phyloP scores from a whole-genome alignment of 495 filamentous ascomycete genomes.

The Trichoderma orchidacearum region DNA sequence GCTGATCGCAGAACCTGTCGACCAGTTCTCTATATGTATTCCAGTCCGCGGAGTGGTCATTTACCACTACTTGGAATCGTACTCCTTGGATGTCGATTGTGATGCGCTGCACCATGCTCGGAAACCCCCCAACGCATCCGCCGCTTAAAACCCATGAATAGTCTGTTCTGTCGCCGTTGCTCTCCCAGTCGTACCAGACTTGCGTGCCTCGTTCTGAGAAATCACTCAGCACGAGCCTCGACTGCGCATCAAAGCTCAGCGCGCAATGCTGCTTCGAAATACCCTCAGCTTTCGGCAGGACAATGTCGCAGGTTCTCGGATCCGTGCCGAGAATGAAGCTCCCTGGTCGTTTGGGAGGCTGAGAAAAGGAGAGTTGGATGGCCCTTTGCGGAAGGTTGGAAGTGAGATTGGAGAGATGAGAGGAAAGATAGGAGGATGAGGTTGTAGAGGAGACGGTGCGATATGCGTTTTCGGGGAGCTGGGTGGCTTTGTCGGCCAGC shows the following conservation, averaged over 20 bases:
- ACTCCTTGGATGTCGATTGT: conserved; percentile 1
- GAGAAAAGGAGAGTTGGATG: not conserved
- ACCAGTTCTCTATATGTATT: not conserved
- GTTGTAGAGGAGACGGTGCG: not conserved
- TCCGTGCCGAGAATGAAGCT: conserved; percentile 3
- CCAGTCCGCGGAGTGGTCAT: not conserved
- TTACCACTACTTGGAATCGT: not conserved
- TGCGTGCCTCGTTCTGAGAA: not conserved
- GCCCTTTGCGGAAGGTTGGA: not conserved
- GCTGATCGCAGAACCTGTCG: conserved; percentile 1
- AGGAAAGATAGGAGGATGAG: not conserved
- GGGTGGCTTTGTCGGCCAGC: not conserved
- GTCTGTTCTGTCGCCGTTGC: not conserved
- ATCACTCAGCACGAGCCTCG: not conserved
- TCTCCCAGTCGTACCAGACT: conserved; percentile 4
- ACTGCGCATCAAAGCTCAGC: not conserved
- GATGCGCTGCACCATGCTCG: conserved; percentile 1
- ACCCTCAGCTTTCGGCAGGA: not conserved
- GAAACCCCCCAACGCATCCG: not conserved
- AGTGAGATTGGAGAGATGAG: not conserved
- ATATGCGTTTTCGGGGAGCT: not conserved
- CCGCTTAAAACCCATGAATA: not conserved
- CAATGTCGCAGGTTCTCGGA: conserved; percentile 1
- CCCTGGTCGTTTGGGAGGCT: not conserved
- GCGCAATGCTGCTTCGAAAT: conserved; percentile 1